Evolutionary conservation across 352 stramenopile species (phyloP), one percentile per base, ranked within the genome.

Genomic region (Globisporangium middletonii): DNA sequence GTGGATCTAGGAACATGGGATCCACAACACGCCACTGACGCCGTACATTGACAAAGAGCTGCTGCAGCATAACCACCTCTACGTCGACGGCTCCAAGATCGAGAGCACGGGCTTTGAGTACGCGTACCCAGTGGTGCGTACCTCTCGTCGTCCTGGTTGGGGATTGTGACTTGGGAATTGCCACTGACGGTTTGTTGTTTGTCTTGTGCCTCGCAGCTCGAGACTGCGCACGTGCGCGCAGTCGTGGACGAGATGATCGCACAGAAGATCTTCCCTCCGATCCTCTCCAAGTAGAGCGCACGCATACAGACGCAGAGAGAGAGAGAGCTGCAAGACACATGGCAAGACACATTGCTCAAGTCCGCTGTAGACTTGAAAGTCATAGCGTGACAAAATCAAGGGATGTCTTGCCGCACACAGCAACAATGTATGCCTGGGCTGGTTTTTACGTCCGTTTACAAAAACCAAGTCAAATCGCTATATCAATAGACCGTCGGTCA

Each of bases 11-110:
- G 68, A 85, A 60, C 64, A 92, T 55, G 73, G 65, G 28, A 90
- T 95, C 68, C 81, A 68, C 61, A 93, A 92, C 72, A 92, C 85
- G 54, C 85, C 85, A 33, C 63, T 93, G 58, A 90, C 81, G 51
- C 85, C 85, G 28, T 94, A 93, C 77, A 92, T 94, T 53, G 85
- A 94, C 69, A 92, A 91, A 68, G 85, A 94, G 64, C 60, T 94
- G 63, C 63, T 94, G 52, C 75, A 86, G 60, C 83, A 92, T 64
- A 92, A 93, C 64, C 85, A 93, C 49, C 64, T 94, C 15, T 93
- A 86, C 64, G 69, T 71, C 9, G 68, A 91, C 53, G 83, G 85
- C 55, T 78, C 75, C 15, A 90, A 86, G 67, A 88, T 95, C 60
- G 80, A 92, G 55, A 61, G 67, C 38, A 91, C 74, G 8, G 83